These are phyloP conservation scores for Penicillium sp. DNA, from an alignment of 2,329 filamentous ascomycete genomes.

Conservation along the genomic window DNA sequence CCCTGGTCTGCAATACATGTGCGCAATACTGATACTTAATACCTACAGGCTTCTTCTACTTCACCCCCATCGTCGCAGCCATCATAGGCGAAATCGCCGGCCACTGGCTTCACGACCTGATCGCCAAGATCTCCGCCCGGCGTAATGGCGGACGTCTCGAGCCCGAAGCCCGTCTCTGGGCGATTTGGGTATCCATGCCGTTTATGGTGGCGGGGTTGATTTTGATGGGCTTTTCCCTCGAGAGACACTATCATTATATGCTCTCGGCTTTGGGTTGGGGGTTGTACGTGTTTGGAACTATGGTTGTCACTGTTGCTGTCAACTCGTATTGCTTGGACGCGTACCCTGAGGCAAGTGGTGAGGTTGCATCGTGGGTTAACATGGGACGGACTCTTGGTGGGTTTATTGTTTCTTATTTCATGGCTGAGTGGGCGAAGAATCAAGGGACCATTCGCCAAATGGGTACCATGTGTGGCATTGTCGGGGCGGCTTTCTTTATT, in stretches of 20 bases:
- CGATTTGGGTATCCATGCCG: conserved; percentile 45
- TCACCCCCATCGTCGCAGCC: conserved; percentile 53
- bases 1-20: neutral
- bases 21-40: neutral
- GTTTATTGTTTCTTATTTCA: conserved; percentile 51
- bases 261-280: conserved; percentile 48
- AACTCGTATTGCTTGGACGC: conserved; percentile 51
- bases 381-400: conserved; percentile 47
- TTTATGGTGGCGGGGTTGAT: conserved; percentile 50
- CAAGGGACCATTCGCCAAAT: conserved; percentile 45
- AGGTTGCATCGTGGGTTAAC: conserved; percentile 52
- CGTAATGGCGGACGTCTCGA: conserved; percentile 51
- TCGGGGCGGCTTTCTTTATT: conserved; percentile 34
- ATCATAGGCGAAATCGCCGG: conserved; percentile 51
- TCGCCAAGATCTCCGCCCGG: conserved; percentile 45
- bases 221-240: conserved; percentile 50
- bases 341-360: conserved; percentile 53
- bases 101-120: conserved; percentile 53
- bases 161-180: conserved; percentile 52
- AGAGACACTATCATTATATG: conserved; percentile 51
- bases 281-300: conserved; percentile 53
- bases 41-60: conserved; percentile 49
- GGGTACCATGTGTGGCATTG: conserved; percentile 46
- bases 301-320: conserved; percentile 51
- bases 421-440: conserved; percentile 47